Conservation (phyloP, 106 monocot genomes). For the Apostasia ramifera region DNA sequence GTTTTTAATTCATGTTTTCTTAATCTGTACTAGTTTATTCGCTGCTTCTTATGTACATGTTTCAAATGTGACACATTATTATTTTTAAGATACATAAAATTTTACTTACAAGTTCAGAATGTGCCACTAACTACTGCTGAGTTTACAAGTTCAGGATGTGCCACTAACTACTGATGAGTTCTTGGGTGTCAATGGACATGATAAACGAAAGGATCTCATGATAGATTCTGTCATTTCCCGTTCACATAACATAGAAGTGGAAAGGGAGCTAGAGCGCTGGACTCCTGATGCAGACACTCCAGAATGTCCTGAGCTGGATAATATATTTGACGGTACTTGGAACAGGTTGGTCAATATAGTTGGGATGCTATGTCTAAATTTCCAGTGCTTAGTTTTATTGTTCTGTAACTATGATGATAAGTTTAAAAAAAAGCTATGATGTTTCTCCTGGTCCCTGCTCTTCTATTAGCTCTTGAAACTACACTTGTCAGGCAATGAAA, state of each 20-base stretch:
- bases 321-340: conserved; percentile 68
- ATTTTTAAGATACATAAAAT: no score
- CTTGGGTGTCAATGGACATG: conserved; percentile 25
- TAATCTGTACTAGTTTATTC: neutral
- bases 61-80: neutral
- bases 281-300: conserved; percentile 71
- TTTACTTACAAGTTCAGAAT: no score
- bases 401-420: no score
- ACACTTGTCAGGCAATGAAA: no score
- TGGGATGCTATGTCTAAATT: neutral
- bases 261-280: conserved; percentile 87
- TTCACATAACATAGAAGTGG: conserved; percentile 58
- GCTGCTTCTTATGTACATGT: neutral
- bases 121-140: neutral
- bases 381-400: no score
- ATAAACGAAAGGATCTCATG: conserved; percentile 73
- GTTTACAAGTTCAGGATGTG: conserved; percentile 45
- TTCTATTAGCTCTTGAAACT: no score
- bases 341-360: conserved; percentile 40
- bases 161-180: conserved; percentile 46
- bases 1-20: conserved; percentile 24
- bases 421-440: no score
- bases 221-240: conserved; percentile 88
- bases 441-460: no score
- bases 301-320: conserved; percentile 73